phyloP scores from a whole-genome alignment of 2,329 filamentous ascomycete species.

The Westerdykella aurantiaca region DNA sequence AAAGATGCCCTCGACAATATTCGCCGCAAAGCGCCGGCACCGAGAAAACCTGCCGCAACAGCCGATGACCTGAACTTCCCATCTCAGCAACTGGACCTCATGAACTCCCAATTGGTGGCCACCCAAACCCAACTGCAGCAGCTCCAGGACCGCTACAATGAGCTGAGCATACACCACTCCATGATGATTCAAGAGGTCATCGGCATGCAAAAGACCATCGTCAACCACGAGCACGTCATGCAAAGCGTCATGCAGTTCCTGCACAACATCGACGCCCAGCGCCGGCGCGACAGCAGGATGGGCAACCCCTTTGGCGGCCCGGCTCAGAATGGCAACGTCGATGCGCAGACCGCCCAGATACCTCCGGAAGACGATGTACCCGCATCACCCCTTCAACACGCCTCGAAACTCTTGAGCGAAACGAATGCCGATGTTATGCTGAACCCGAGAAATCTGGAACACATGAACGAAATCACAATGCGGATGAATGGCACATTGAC shows the following conservation, averaged over 20 bases:
- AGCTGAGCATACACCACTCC: constrained; percentile 63
- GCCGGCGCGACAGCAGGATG: constrained; percentile 56
- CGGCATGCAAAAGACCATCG: constrained; percentile 62
- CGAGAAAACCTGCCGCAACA: constrained; percentile 59
- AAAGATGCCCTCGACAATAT: constrained; percentile 97
- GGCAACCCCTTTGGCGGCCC: constrained; percentile 36
- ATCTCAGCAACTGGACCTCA: constrained; percentile 79
- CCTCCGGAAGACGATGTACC: constrained; percentile 55
- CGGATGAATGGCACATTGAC: constrained; percentile 51
- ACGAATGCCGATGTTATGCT: constrained; percentile 61
- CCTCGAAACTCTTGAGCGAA: constrained; percentile 59
- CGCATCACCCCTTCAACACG: constrained; percentile 62
- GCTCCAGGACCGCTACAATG: constrained; percentile 76
- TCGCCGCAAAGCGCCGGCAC: constrained; percentile 85
- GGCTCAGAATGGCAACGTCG: constrained; percentile 40
- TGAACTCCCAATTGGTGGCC: constrained; percentile 81
- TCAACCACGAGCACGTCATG: constrained; percentile 67
- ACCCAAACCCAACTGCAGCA: constrained; percentile 90
- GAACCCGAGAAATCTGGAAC: constrained; percentile 58
- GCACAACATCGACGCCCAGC: constrained; percentile 58
- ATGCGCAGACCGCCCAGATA: constrained; percentile 42
- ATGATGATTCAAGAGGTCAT: constrained; percentile 60
- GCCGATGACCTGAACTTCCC: constrained; percentile 69
- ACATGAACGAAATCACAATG: constrained; percentile 56
- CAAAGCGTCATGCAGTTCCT: constrained; percentile 65